phyloP scores from a whole-genome alignment of 2,329 filamentous ascomycete genomes.

The Niveomyces coronatus region DNA sequence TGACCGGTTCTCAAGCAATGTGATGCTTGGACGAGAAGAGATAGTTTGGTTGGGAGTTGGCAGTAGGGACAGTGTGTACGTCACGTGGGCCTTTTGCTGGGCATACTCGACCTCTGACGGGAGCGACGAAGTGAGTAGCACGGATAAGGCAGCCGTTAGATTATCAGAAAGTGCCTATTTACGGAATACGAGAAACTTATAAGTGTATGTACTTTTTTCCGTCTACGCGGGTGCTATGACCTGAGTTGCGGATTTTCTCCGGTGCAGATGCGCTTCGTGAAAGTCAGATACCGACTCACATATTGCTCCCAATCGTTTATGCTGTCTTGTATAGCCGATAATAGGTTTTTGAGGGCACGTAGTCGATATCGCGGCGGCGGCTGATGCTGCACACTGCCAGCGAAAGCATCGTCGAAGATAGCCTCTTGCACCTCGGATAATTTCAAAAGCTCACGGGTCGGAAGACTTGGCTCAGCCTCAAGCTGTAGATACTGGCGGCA shows the following conservation, averaged over 20 bases:
- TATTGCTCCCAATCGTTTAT: conserved; percentile 77
- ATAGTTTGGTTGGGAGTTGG: neutral
- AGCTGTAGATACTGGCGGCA: conserved; percentile 73
- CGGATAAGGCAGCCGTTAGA: conserved; percentile 59
- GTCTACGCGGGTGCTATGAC: conserved; percentile 2
- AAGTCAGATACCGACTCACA: conserved; percentile 47
- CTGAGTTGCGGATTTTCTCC: neutral
- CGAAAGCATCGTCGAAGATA: conserved; percentile 59
- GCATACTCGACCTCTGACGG: conserved; percentile 55
- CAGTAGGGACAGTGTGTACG: conserved; percentile 46
- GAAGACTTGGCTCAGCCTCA: conserved; percentile 54
- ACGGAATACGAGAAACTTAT: too few species aligned
- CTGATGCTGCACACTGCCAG: conserved; percentile 41
- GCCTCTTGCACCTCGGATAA: conserved; percentile 52
- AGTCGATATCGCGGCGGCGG: conserved; percentile 59
- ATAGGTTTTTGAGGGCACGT: conserved; percentile 62
- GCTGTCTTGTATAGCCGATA: conserved; percentile 58
- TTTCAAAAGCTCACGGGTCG: conserved; percentile 46
- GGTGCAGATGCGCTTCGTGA: neutral
- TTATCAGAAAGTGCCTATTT: conserved; percentile 81
- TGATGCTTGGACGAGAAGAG: conserved; percentile 30
- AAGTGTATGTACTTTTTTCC: too few species aligned
- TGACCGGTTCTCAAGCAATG: conserved; percentile 57
- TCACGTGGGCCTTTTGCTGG: conserved; percentile 65
- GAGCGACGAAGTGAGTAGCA: conserved; percentile 52